Base-by-base conservation (phyloP, 805 yeast species). In the Saccharomycopsis capsularis region DNA sequence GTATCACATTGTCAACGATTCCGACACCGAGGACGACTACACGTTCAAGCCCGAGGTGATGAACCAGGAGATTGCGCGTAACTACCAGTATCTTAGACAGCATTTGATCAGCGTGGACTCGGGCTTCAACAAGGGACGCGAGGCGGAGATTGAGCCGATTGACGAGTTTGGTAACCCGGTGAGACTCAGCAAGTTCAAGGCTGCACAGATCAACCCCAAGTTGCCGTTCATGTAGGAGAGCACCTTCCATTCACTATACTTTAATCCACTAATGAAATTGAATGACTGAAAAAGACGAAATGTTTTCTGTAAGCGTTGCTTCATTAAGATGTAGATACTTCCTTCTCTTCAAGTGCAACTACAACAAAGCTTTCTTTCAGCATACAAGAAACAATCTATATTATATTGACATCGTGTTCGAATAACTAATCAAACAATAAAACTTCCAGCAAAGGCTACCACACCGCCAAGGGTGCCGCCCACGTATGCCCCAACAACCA, bases 401-500 rank as follows among this genome's bases (percentile, higher is more conserved):
- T n/a, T n/a, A n/a, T n/a, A n/a, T n/a, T n/a, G n/a, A n/a, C n/a
- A n/a, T n/a, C n/a, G n/a, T n/a, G n/a, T n/a, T n/a, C n/a, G n/a
- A n/a, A n/a, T n/a, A n/a, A n/a, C n/a, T n/a, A n/a, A n/a, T n/a
- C n/a, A n/a, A n/a, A n/a, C n/a, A n/a, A n/a, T n/a, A n/a, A n/a
- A n/a, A 7, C 32, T 13, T 7, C 32, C 13, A 13, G 38, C 16
- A 30, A 44, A 47, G 25, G 48, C 46, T 3, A 51, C 15, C 4
- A 51, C 4, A 3, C 55, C 53, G 2, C 95, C 96, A 2, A 75
- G 56, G 25, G 79, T 69, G 2, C 81, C 76, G n/a, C 96, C 97
- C 0, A 70, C 29, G 58, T 86, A 87, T 0, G 81, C 80, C 1
- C 98, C 97, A 6, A 76, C 71, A 13, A 91, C 69, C 39, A 91